Percentiles rank a stretch among this genome's conserved stretches.
These are phyloP conservation scores for Tillandsia leiboldiana DNA, from an alignment of 176 grass and related monocot species.

Conservation along the genomic window DNA sequence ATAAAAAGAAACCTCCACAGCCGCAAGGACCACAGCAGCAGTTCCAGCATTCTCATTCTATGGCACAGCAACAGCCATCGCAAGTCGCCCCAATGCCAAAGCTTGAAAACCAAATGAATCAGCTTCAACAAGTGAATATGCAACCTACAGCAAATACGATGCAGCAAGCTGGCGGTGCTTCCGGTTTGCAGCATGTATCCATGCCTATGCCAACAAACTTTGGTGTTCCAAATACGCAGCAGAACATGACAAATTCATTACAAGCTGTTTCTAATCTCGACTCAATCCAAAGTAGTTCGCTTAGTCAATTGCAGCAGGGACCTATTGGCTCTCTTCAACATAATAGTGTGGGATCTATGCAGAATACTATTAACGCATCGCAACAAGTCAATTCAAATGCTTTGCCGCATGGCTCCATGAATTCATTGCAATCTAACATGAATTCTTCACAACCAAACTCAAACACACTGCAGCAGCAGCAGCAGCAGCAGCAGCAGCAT, in stretches of 20 bases:
- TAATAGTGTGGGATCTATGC: slow-evolving; percentile 10
- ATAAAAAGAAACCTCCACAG: slow-evolving; percentile 48
- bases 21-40: slow-evolving; percentile 25
- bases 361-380: slow-evolving; percentile 23
- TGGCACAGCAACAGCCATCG: slow-evolving; percentile 39
- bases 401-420: slow-evolving; percentile 43
- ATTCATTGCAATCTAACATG: slow-evolving; percentile 44
- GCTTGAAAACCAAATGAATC: slow-evolving; percentile 53
- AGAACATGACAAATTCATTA: slow-evolving; percentile 50
- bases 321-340: slow-evolving; percentile 19
- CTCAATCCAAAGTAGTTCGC: slow-evolving; percentile 38
- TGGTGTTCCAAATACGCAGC: slow-evolving; percentile 49
- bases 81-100: slow-evolving; percentile 38
- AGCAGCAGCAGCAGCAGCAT: slow-evolving; percentile 38
- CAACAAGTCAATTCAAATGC: slow-evolving; percentile 47
- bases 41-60: slow-evolving; percentile 45
- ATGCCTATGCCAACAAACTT: slow-evolving; percentile 48
- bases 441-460: slow-evolving; percentile 53
- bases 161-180: slow-evolving; percentile 25
- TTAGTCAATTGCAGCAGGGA: slow-evolving; percentile 67
- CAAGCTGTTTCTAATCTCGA: slow-evolving; percentile 48
- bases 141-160: slow-evolving; percentile 33
- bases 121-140: slow-evolving; percentile 53
- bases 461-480: slow-evolving; percentile 52
- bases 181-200: slow-evolving; percentile 39